Evolutionary conservation across 176 grass and related monocot genomes (phyloP).

Genomic region (Phragmites australis): DNA sequence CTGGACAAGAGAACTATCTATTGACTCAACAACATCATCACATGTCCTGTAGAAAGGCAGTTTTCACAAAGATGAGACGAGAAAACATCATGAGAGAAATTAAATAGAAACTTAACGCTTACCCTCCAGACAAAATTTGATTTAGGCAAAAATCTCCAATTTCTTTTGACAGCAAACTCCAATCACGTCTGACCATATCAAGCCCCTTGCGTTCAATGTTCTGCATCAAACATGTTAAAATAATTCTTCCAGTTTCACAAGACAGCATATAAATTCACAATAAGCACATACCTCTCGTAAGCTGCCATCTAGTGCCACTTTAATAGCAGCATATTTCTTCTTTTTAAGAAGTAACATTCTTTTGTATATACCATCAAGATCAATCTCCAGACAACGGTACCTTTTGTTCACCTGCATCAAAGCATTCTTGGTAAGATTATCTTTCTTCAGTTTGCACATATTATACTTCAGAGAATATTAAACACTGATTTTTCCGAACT

Average conservation of each 20-base stretch:
- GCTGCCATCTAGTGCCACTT: conserved; percentile 62
- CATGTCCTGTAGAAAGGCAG: conserved; percentile 56
- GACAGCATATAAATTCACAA: conserved; percentile 16
- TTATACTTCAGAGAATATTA: conserved; percentile 12
- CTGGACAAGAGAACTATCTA: conserved; percentile 80
- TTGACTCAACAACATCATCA: conserved; percentile 75
- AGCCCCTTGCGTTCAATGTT: conserved; percentile 93
- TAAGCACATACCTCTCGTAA: conserved; percentile 53
- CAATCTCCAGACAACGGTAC: conserved; percentile 91
- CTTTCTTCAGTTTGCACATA: conserved; percentile 29
- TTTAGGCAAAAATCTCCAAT: conserved; percentile 91
- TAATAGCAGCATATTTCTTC: conserved; percentile 97
- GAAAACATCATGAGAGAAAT: conserved; percentile 3
- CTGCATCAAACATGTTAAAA: conserved; percentile 55
- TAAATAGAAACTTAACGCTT: conserved; percentile 32
- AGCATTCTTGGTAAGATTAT: conserved; percentile 23
- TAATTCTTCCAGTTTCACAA: conserved; percentile 24
- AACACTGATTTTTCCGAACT: neutral
- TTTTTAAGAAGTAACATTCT: conserved; percentile 99
- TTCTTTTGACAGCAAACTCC: conserved; percentile 96
- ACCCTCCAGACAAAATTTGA: conserved; percentile 93
- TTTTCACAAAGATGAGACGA: conserved; percentile 33
- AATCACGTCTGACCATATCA: conserved; percentile 97
- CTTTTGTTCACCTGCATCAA: conserved; percentile 86
- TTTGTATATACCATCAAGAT: conserved; percentile 98